phyloP scores from a whole-genome alignment of 805 yeast genomes.

The Yarrowia sp. region DNA sequence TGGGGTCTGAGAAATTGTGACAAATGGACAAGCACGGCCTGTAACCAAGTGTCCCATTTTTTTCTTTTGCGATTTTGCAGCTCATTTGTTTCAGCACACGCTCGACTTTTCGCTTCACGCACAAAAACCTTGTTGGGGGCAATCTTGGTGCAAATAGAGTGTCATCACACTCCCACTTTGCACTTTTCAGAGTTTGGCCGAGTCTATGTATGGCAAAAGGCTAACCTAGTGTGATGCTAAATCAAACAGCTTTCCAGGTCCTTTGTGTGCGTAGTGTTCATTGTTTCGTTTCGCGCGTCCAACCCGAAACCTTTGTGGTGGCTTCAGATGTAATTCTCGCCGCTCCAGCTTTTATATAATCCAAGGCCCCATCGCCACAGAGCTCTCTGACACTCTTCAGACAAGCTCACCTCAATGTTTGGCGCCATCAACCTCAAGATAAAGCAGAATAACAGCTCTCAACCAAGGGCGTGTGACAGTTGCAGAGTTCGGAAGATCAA shows the following conservation, averaged over 20 bases:
- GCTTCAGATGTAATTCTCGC: constrained; percentile 33
- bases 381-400: neutral
- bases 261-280: constrained; percentile 19
- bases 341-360: constrained; percentile 35
- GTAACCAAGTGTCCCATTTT: neutral
- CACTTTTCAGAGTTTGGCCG: neutral
- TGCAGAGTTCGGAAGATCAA: constrained; percentile 38
- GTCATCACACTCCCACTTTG: neutral
- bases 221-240: constrained; percentile 18
- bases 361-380: constrained; percentile 3
- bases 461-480: constrained; percentile 26
- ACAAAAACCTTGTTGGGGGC: neutral
- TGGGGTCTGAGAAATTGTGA: constrained; percentile 5
- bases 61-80: neutral
- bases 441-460: constrained; percentile 25
- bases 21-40: neutral
- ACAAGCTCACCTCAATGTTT: constrained; percentile 21
- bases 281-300: constrained; percentile 34
- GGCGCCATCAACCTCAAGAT: constrained; percentile 36
- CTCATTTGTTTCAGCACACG: constrained; percentile 19
- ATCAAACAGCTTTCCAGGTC: constrained; percentile 21
- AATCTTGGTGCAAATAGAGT: neutral
- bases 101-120: constrained; percentile 3
- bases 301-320: constrained; percentile 34
- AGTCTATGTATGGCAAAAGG: neutral